Conservation (phyloP, 148 eudicot species). For the Fagopyrum esculentum region DNA sequence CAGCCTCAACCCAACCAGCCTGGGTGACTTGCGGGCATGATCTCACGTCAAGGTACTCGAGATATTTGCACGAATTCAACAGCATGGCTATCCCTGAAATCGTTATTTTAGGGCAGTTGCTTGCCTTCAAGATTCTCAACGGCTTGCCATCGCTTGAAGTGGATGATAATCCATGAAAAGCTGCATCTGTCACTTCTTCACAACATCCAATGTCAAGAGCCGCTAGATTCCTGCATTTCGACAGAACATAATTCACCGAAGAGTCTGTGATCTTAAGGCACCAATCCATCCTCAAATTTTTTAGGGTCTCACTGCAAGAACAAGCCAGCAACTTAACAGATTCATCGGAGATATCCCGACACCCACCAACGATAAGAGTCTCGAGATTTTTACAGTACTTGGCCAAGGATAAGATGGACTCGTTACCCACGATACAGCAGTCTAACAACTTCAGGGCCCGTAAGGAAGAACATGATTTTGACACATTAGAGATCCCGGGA, state of each 20-base stretch:
- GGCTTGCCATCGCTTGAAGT: constrained; percentile 27
- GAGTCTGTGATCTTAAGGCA: constrained; percentile 71
- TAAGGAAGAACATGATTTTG: constrained; percentile 65
- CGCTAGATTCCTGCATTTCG: constrained; percentile 56
- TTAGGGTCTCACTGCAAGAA: constrained; percentile 46
- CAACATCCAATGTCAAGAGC: constrained; percentile 86
- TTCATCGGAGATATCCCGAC: constrained; percentile 55
- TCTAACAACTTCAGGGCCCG: constrained; percentile 65
- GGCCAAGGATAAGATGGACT: constrained; percentile 54
- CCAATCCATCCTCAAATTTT: constrained; percentile 85
- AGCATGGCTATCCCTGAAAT: constrained; percentile 49
- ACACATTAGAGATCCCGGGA: constrained; percentile 46
- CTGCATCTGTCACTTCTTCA: constrained; percentile 81
- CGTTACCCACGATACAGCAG: constrained; percentile 73
- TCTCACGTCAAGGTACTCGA: constrained; percentile 85
- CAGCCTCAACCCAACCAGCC: constrained; percentile 63
- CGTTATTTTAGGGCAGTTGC: constrained; percentile 82
- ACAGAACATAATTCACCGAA: constrained; percentile 49
- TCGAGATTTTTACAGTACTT: constrained; percentile 60
- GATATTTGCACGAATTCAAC: constrained; percentile 47
- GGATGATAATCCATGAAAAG: constrained; percentile 53
- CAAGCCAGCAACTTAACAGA: constrained; percentile 50
- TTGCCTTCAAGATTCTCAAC: constrained; percentile 58
- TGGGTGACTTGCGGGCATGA: constrained; percentile 75
- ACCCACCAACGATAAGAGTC: constrained; percentile 80